Evolutionary conservation across 495 filamentous ascomycete species (phyloP).

Genomic region (Annulohypoxylon maeteangense): DNA sequence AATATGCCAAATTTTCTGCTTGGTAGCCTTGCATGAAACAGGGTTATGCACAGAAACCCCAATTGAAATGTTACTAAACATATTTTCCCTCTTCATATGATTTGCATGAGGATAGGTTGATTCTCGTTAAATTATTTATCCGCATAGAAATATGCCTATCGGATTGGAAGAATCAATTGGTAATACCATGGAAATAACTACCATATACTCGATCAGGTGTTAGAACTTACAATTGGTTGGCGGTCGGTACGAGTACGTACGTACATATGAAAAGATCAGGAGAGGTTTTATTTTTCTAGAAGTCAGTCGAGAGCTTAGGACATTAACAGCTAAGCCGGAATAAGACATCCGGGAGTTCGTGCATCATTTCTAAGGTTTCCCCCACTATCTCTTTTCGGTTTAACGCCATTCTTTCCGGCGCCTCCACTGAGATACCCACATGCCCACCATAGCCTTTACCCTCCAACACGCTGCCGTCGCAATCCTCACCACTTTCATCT

Average conservation of each 20-base stretch:
- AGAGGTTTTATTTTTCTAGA: constrained; percentile 22
- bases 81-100: too few relatives aligned
- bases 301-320: background rate
- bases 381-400: constrained; percentile 38
- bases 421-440: background rate
- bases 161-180: background rate
- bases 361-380: constrained; percentile 2
- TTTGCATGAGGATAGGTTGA: background rate
- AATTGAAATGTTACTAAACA: background rate
- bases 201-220: background rate
- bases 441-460: background rate
- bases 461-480: constrained; percentile 17
- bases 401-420: constrained; percentile 20
- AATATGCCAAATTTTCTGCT: background rate
- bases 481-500: constrained; percentile 25
- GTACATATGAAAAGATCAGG: background rate
- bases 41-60: constrained; percentile 5
- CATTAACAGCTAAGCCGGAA: constrained; percentile 16
- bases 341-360: constrained; percentile 6
- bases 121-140: constrained; percentile 7
- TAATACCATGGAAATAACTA: constrained; percentile 2
- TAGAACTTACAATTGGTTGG: background rate
- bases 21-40: constrained; percentile 34
- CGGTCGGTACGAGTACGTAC: background rate
- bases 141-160: background rate